phyloP scores from a whole-genome alignment of 345 rosid genomes.

The Rhodomyrtus tomentosa region DNA sequence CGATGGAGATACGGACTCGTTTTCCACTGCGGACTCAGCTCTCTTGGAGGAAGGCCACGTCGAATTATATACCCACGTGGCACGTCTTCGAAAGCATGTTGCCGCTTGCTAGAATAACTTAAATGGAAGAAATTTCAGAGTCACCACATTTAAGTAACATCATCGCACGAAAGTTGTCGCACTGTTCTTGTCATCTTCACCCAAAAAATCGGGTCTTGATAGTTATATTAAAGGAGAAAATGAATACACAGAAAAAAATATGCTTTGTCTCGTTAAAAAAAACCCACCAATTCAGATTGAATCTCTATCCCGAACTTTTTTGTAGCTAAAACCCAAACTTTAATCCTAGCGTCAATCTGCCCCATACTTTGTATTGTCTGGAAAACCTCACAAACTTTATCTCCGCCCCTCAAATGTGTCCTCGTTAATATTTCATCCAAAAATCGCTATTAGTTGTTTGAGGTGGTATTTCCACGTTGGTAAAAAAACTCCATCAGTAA shows the following conservation, averaged over 20 bases:
- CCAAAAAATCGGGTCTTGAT: not conserved
- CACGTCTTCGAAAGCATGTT: not conserved
- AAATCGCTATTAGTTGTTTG: not conserved
- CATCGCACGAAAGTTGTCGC: fast-evolving
- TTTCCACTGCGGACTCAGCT: not conserved
- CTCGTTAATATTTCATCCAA: not conserved
- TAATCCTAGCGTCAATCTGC: not conserved
- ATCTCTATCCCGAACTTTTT: not conserved
- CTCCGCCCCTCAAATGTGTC: not conserved
- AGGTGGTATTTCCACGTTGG: not conserved
- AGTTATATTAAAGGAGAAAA: not conserved
- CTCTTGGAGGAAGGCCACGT: not conserved
- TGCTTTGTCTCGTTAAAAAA: not conserved
- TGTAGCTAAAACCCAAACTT: not conserved
- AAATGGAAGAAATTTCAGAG: not conserved
- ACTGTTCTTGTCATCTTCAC: not conserved
- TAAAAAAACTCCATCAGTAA: not conserved
- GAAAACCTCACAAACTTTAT: not conserved
- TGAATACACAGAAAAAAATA: not conserved
- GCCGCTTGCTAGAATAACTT: not conserved
- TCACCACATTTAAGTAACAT: not conserved
- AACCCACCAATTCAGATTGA: not conserved
- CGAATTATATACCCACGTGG: not conserved
- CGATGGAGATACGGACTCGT: not conserved
- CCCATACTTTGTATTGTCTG: not conserved